phyloP scores from a whole-genome alignment of 1,284 basidiomycete genomes.

The Inonotus hispidus region DNA sequence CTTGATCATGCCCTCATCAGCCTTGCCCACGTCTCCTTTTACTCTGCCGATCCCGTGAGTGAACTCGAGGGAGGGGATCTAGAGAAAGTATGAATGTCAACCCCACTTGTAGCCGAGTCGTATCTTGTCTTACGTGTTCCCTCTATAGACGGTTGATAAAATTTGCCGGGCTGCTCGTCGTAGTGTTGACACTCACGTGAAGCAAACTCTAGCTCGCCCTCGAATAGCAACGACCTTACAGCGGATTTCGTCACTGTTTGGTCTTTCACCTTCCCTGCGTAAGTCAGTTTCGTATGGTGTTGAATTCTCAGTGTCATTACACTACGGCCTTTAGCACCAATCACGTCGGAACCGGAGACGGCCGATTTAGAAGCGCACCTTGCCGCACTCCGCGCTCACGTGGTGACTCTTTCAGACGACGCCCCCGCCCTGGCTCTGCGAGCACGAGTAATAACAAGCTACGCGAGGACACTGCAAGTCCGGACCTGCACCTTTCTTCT shows the following conservation, averaged over 20 bases:
- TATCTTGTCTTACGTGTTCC: conserved; percentile 1
- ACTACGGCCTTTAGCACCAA: conserved; percentile 25
- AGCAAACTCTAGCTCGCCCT: conserved; percentile 61
- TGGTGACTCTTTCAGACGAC: not conserved
- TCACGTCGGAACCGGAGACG: conserved; percentile 24
- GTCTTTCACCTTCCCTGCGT: conserved; percentile 60
- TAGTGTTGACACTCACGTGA: conserved; percentile 63
- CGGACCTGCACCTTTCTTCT: conserved; percentile 19
- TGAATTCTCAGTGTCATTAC: not conserved
- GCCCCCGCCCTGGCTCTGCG: conserved; percentile 6
- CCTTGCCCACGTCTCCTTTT: conserved; percentile 58
- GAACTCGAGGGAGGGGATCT: conserved; percentile 51
- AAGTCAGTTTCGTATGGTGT: conserved; percentile 27
- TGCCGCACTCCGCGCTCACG: not conserved
- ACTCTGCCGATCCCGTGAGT: conserved; percentile 48
- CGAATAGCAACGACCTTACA: conserved; percentile 57
- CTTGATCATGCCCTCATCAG: conserved; percentile 71
- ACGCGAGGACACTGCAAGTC: conserved; percentile 12
- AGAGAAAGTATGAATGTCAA: conserved; percentile 48
- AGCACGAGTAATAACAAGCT: not conserved
- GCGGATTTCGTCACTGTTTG: conserved; percentile 64
- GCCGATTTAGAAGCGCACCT: conserved; percentile 21
- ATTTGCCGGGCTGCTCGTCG: conserved; percentile 60
- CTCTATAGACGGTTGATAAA: conserved; percentile 58
- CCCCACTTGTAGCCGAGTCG: not conserved